A percentile compares a stretch with the other conserved stretches of the same genome.
Evolutionary conservation across 1,284 basidiomycete species (phyloP).

Genomic region (Coriolopsis trogii): DNA sequence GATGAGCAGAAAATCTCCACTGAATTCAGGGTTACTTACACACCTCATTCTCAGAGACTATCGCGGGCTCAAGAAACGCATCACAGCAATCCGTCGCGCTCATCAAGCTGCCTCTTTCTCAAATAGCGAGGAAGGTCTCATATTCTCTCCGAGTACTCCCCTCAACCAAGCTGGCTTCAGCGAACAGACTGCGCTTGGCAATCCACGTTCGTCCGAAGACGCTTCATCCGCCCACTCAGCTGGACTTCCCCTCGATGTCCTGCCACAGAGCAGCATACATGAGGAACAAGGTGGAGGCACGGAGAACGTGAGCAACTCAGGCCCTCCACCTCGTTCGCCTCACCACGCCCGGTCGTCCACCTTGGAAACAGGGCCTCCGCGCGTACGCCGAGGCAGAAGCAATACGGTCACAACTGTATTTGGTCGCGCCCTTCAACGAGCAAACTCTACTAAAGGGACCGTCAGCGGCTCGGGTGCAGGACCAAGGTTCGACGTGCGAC

Average conservation of each 20-base stretch:
- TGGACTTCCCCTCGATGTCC: neutral
- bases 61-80: conserved; percentile 68
- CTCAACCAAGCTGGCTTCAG: conserved; percentile 5
- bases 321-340: neutral
- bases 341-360: neutral
- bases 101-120: conserved; percentile 33
- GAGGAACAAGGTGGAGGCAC: no score
- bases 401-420: conserved; percentile 13
- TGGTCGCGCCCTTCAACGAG: conserved; percentile 13
- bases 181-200: neutral
- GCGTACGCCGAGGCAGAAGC: conserved; percentile 16
- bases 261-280: no score
- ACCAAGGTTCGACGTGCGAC: conserved; percentile 16
- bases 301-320: neutral
- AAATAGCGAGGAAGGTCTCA: conserved; percentile 7
- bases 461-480: neutral
- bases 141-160: conserved; percentile 10
- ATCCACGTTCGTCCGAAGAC: neutral
- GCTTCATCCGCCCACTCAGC: neutral
- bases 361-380: neutral
- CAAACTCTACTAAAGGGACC: conserved; percentile 13
- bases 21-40: no score
- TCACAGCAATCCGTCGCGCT: conserved; percentile 55
- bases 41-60: conserved; percentile 64
- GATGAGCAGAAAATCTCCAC: no score